Base-by-base conservation (phyloP, 2,329 filamentous ascomycete species). In the Verticillium zaregamsianum region DNA sequence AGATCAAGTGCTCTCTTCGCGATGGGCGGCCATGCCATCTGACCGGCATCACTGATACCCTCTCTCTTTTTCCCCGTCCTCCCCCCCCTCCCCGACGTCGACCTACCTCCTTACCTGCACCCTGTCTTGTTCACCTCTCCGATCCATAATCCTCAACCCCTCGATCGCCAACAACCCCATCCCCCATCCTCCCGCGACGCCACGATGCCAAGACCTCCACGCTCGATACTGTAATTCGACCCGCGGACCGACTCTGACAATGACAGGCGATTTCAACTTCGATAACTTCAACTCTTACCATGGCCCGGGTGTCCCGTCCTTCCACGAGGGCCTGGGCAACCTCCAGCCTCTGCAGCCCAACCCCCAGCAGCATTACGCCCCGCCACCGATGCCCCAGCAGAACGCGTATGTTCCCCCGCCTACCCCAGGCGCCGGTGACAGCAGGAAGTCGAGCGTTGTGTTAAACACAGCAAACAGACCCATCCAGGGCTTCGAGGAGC, bases 401-500 rank as follows among this genome's bases (percentile, higher is more conserved):
- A 55, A 23, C 45, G 58, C 58, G 58, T 59, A 59, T 37, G 58
- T 59, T 32, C 45, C 28, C 39, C 54, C 54, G 54, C 54, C 54
- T 31, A 31, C 25, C 25, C 25, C 25, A 5, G 28, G 28, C 40
- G 32, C 37, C 11, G 56, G 33, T 35, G 37, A 58, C 35, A 52
- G 58, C 58, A 45, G 58, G 37, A 58, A 40, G 37, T 37, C 33
- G 23, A 58, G 57, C 57, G 58, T 56, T 55, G 56, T 49, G 67
- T 69, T 74, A 61, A 72, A 70, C 58, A 72, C 74, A 59, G 70
- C 75, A 49, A 61, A 58, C 61, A 65, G 74, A 72, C 64, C 81
- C 75, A 61, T 76, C 82, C 66, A 87, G 63, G 84, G 77, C 68
- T 83, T 90, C 57, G 90, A 93, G 74, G 90, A 93, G 65, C 81